These are phyloP conservation scores for Silene coronaria DNA, from an alignment of 179 eudicot genomes.

Conservation along the genomic window DNA sequence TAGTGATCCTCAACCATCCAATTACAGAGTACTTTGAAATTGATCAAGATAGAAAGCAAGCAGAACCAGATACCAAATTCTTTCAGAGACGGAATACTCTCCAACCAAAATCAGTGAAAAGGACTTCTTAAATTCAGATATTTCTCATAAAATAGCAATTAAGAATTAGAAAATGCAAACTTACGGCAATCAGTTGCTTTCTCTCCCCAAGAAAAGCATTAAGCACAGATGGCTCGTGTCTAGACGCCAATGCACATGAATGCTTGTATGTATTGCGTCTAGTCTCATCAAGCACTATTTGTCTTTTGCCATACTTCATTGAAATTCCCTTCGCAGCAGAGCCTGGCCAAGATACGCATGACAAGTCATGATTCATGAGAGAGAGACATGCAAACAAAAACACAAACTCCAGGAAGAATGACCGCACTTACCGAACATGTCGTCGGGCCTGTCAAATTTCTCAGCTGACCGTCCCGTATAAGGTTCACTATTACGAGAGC, in stretches of 20 bases:
- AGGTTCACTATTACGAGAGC: slow-evolving; percentile 47
- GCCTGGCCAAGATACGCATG: slow-evolving; percentile 20
- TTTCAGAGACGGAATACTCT: not conserved
- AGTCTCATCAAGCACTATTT: slow-evolving; percentile 53
- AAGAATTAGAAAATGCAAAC: slow-evolving; percentile 13
- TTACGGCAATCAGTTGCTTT: slow-evolving; percentile 64
- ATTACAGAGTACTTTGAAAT: not conserved
- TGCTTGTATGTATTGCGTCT: slow-evolving; percentile 68
- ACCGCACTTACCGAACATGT: slow-evolving; percentile 51
- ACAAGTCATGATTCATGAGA: slow-evolving; percentile 7
- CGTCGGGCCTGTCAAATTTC: slow-evolving; percentile 41
- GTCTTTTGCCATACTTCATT: slow-evolving; percentile 62
- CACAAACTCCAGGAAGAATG: not conserved
- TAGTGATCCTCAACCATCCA: not conserved
- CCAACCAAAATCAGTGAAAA: not conserved
- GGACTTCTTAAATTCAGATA: not conserved
- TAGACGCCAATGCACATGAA: slow-evolving; percentile 29
- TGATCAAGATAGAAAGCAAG: not conserved
- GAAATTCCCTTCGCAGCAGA: slow-evolving; percentile 34
- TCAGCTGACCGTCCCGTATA: slow-evolving; percentile 32
- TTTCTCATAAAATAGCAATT: not conserved
- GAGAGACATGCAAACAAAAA: slow-evolving; percentile 6
- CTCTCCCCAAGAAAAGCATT: slow-evolving; percentile 42
- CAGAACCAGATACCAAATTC: not conserved
- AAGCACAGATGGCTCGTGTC: slow-evolving; percentile 41